These are phyloP conservation scores for Boletus rufocinnamomeus DNA, from an alignment of 768 basidiomycete genomes.

Conservation along the genomic window DNA sequence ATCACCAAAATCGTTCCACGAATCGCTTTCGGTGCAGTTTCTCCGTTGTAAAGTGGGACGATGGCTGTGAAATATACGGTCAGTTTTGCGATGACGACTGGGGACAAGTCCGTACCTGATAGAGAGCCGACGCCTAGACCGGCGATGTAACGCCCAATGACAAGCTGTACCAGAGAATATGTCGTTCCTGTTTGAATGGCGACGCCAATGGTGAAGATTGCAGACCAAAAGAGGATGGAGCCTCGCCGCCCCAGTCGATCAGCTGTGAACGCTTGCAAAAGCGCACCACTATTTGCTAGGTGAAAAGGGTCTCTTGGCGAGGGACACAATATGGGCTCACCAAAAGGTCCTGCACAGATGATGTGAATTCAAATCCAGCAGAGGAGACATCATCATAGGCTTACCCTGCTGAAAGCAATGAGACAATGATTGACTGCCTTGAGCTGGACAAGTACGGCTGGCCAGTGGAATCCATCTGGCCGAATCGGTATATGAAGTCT, in stretches of 20 bases:
- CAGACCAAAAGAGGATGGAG: constrained; percentile 76
- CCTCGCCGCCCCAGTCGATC: constrained; percentile 71
- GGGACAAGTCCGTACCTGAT: constrained; percentile 47
- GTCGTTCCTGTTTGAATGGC: constrained; percentile 69
- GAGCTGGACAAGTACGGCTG: constrained; percentile 54
- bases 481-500: constrained; percentile 73
- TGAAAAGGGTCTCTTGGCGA: constrained; percentile 6
- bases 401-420: constrained; percentile 73
- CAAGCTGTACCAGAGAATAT: constrained; percentile 62
- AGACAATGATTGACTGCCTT: constrained; percentile 77
- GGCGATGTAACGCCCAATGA: constrained; percentile 72
- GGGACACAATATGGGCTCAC: constrained; percentile 33
- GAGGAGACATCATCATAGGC: neutral
- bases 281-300: constrained; percentile 49
- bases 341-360: constrained; percentile 46
- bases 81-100: neutral
- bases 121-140: constrained; percentile 78
- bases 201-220: constrained; percentile 68
- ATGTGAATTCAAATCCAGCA: neutral
- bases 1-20: constrained; percentile 72
- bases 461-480: constrained; percentile 50
- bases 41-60: constrained; percentile 74
- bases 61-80: constrained; percentile 39
- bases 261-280: constrained; percentile 72
- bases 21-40: constrained; percentile 73